Conservation (phyloP, 345 rosid species). For the Raphanus sativus region DNA sequence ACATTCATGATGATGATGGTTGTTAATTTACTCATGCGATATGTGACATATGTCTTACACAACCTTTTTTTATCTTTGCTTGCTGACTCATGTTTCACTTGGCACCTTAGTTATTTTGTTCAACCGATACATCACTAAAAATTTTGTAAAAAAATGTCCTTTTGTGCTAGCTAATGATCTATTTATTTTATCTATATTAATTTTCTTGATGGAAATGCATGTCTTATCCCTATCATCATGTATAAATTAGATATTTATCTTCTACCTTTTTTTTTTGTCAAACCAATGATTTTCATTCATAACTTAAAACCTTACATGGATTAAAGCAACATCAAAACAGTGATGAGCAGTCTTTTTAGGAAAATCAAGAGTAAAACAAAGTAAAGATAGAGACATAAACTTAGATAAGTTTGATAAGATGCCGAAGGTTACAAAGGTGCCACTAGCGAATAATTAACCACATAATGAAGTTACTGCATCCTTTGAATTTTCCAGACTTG, state of each 20-base stretch:
- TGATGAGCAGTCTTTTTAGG: too few relatives aligned
- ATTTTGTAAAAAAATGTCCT: not conserved
- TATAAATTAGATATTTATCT: constrained; percentile 22
- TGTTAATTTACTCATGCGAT: constrained; percentile 29
- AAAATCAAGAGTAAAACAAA: too few relatives aligned
- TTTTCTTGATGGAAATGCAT: constrained; percentile 13
- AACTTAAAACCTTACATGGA: too few relatives aligned
- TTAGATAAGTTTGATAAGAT: too few relatives aligned
- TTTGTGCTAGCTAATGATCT: not conserved
- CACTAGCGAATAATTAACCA: too few relatives aligned
- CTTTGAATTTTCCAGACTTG: too few relatives aligned
- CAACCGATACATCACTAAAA: constrained; percentile 18
- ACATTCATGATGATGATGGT: constrained; percentile 13
- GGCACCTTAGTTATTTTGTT: constrained; percentile 25
- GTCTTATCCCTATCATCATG: constrained; percentile 11
- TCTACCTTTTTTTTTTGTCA: too few relatives aligned
- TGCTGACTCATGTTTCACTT: constrained; percentile 41
- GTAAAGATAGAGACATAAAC: too few relatives aligned
- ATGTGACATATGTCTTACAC: constrained; percentile 29
- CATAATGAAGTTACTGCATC: too few relatives aligned
- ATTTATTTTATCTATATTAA: not conserved
- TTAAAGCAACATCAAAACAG: too few relatives aligned
- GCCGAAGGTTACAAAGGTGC: too few relatives aligned
- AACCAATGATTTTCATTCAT: too few relatives aligned
- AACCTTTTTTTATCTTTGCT: constrained; percentile 20